These are phyloP conservation scores for Fusarium nelsonii DNA, from an alignment of 2,329 filamentous ascomycete genomes.

Conservation along the genomic window DNA sequence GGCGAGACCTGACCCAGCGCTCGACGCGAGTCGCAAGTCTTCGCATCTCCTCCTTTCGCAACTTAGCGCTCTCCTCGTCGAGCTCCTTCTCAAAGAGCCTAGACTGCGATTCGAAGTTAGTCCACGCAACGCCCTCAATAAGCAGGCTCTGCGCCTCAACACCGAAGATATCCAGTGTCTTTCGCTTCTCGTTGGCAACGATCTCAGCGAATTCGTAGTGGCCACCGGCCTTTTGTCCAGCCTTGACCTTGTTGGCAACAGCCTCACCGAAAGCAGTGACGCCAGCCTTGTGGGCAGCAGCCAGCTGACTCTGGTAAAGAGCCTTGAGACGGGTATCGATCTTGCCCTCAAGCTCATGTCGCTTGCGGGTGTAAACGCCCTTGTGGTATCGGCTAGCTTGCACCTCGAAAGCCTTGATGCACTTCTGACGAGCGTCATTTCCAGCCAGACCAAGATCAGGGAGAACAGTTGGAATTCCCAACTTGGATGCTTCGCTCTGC, in stretches of 20 bases:
- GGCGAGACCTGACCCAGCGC: slow-evolving; percentile 89
- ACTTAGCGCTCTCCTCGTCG: slow-evolving; percentile 84
- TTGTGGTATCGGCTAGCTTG: slow-evolving; percentile 97
- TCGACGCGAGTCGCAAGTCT: slow-evolving; percentile 91
- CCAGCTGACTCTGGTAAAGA: slow-evolving; percentile 88
- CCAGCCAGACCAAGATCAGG: slow-evolving; percentile 80
- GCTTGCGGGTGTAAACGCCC: slow-evolving; percentile 89
- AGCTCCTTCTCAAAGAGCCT: slow-evolving; percentile 89
- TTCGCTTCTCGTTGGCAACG: slow-evolving; percentile 83
- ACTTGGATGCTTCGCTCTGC: slow-evolving; percentile 78
- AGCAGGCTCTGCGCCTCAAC: slow-evolving; percentile 78
- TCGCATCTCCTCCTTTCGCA: slow-evolving; percentile 96
- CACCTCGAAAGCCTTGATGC: slow-evolving; percentile 85
- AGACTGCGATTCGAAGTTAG: slow-evolving; percentile 84
- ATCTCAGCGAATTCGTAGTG: slow-evolving; percentile 97
- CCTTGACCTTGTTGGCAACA: slow-evolving; percentile 87
- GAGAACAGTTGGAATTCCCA: slow-evolving; percentile 81
- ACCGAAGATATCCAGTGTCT: slow-evolving; percentile 80
- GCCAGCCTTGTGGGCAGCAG: slow-evolving; percentile 88
- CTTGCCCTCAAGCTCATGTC: slow-evolving; percentile 85
- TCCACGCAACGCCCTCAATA: slow-evolving; percentile 88
- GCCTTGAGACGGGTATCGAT: slow-evolving; percentile 89
- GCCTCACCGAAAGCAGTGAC: slow-evolving; percentile 87
- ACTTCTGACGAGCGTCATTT: slow-evolving; percentile 76
- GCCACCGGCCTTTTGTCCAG: slow-evolving; percentile 90